phyloP scores from a whole-genome alignment of 1,139 yeast species.

The Yamadazyma oceani region DNA sequence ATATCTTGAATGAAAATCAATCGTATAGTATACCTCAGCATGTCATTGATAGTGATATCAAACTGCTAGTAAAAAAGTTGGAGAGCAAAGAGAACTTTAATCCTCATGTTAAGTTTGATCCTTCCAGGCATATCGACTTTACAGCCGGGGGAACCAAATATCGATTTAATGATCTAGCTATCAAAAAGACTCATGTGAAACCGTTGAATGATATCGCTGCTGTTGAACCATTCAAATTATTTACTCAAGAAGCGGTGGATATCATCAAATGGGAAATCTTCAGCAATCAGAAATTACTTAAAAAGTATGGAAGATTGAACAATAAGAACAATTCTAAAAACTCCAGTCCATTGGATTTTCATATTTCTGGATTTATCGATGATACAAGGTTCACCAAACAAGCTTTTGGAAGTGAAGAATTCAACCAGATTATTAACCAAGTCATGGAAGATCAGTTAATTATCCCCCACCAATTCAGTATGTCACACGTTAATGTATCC shows the following conservation, averaged over 20 bases:
- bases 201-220: constrained; percentile 30
- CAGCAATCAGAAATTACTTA: constrained; percentile 25
- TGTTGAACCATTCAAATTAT: constrained; percentile 29
- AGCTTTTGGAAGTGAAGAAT: constrained; percentile 21
- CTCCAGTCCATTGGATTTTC: constrained; percentile 26
- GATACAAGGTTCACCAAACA: constrained; percentile 25
- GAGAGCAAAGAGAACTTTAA: constrained; percentile 25
- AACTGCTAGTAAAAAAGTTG: constrained; percentile 17
- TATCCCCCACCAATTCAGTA: constrained; percentile 23
- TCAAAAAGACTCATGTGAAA: constrained; percentile 25
- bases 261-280: constrained; percentile 31
- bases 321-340: constrained; percentile 18
- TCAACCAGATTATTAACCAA: constrained; percentile 20
- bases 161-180: constrained; percentile 22
- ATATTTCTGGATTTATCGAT: constrained; percentile 28
- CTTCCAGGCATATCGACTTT: constrained; percentile 25
- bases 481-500: constrained; percentile 29
- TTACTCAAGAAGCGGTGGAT: constrained; percentile 31
- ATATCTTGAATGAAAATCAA: constrained; percentile 19
- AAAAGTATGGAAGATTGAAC: constrained; percentile 25
- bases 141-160: constrained; percentile 9
- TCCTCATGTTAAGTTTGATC: constrained; percentile 25
- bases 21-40: constrained; percentile 23
- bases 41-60: constrained; percentile 26
- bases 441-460: constrained; percentile 22